Base-by-base conservation (phyloP, 306 rosid species). In the Crotalaria pallida region DNA sequence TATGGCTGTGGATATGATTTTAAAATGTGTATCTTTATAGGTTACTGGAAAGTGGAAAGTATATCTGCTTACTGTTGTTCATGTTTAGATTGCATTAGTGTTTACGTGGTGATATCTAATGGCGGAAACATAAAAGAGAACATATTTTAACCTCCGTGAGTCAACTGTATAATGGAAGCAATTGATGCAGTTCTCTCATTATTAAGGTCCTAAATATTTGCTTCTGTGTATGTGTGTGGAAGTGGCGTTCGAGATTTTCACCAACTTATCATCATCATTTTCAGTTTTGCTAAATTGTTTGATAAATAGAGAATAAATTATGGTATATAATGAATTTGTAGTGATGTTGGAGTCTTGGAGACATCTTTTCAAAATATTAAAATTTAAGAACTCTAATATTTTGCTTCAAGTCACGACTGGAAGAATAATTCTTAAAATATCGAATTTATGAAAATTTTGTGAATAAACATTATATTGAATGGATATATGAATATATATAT, bases 241-340 rank as follows among this genome's bases (percentile, higher is more conserved):
- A 52, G 79, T 43, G 63, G 23, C 34, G 51, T 58, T 1, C n/a
- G 72, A 24, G 21, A 60, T 67, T 65, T 59, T 81, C 45, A 41
- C 40, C 29, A 64, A 41, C 65, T 8, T 71, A 26, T 19, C 23
- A 26, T 53, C 7, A 11, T 55, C 57, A 49, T 36, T 36, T 64
- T 6, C 64, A 44, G 58, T 34, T 67, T 72, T 76, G 31, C 78
- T 43, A 38, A 67, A 76, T 41, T 72, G 36, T 77, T 34, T 21
- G 29, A 47, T 67, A 55, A 34, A 65, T 17, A 66, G 65, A 58
- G 53, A 59, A 29, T 16, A 48, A 50, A 40, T 31, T 43, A 47
- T 56, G 18, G 31, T 16, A 29, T 21, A 62, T 77, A 45, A 11
- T 9, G 3, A 15, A 38, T 44, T 22, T 53, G 36, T 59, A 65